Base-by-base conservation (phyloP, 2,329 filamentous ascomycete species). In the Xylaria sp. region DNA sequence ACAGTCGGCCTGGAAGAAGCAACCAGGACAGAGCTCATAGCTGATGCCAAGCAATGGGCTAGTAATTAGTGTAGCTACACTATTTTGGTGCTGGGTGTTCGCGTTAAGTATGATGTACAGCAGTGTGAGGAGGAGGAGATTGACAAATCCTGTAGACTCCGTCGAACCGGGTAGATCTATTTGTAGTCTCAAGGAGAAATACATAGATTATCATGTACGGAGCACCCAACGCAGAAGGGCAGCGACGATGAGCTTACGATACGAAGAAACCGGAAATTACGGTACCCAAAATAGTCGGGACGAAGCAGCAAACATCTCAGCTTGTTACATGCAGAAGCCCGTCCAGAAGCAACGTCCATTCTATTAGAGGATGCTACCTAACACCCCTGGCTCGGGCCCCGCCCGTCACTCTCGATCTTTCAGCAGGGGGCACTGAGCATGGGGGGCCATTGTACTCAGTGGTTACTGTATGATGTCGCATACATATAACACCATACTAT, bases 41-140 rank as follows among this genome's bases (percentile, higher is more conserved):
- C 63, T 57, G 8, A 46, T 66, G 64, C 64, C 57, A 66, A 66
- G 64, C 41, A 51, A 18, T 4, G 1, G 41, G 13, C 15, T n/a
- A n/a, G 18, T 46, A 28, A 28, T n/a, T 18, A 18, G 15, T 18
- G 18, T 18, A 18, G 18, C 10, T 43, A 43, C 41, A 43, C 13
- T 43, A 43, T 43, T 15, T 15, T 15, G 18, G 41, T 46, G 41
- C 18, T 18, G 41, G 41, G 18, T n/a, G 18, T 15, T n/a, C 13
- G 41, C 15, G 41, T 46, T n/a, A 46, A 46, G 15, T 18, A 46
- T 46, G 41, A 46, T 46, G 41, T 46, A 46, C 41, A 46, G 41
- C 6, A 46, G 12, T 20, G 41, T n/a, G 18, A 18, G 18, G 41
- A 46, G 5, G 41, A 46, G 18, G 41, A n/a, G 5, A 46, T 46